Base-by-base conservation (phyloP, 192 early-diverging fungal genomes). In the Kappamyces sp. region DNA sequence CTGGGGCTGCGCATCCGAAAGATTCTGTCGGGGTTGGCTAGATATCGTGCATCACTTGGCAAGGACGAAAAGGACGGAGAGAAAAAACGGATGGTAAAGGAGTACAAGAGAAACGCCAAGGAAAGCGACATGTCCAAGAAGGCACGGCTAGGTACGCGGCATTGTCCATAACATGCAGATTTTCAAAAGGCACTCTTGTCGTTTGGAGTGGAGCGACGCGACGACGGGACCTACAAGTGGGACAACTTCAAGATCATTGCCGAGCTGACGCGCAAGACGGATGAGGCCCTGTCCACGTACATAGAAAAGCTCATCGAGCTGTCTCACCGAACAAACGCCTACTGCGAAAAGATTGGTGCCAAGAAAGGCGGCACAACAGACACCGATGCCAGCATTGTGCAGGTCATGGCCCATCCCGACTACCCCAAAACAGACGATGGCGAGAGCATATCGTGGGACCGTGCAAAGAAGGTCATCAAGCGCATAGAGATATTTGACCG, bases 401-500 rank as follows among this genome's bases (percentile, higher is more conserved):
- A 66, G 2, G 64, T 57, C 32, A 62, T 66, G 1, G 63, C 37
- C 22, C 14, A 29, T 29, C 32, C n/a, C 15, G 30, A 62, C 14
- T 14, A n/a, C 14, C 8, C 42, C 60, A 54, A 45, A 61, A 39
- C 29, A 49, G 61, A 55, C 41, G 66, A 64, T 40, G 57, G n/a
- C 2, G 84, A 84, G 64, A 57, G 66, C 8, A 73, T 86, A 2
- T 82, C 84, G 32, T 69, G 78, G 47, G 88, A 88, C 45, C 80
- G 79, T 47, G 86, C 88, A 12, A 79, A 81, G 45, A 80, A 83
- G 52, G 57, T 87, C 4, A 37, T 88, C 30, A 88, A 87, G 58
- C 70, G 86, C 32, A 71, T 90, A 7, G 82, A 77, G 15, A 73
- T 77, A 46, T 86, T 90, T 84, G 82, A 79, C 32, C 76, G 63